Conservation (phyloP, 331 rosid species). For the Rosa hybrid region DNA sequence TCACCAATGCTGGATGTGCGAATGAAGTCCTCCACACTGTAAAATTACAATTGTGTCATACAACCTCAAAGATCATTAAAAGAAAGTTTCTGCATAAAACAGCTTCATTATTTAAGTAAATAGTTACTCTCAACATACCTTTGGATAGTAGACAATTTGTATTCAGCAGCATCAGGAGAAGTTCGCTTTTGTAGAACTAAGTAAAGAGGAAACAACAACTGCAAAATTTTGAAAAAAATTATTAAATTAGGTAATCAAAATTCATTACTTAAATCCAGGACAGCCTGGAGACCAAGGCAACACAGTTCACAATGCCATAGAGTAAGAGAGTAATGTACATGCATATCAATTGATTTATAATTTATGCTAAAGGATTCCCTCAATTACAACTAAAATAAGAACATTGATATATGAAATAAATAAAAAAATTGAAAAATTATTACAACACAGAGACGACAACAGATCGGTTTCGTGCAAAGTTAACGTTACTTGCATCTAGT, state of each 20-base stretch:
- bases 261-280: not conserved
- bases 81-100: not conserved
- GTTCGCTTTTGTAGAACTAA: constrained; percentile 47
- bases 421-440: no score
- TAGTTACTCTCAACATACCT: constrained; percentile 48
- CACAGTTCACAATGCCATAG: not conserved
- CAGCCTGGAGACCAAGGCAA: not conserved
- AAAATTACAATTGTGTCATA: constrained; percentile 23
- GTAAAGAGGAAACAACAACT: constrained; percentile 91
- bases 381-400: not conserved
- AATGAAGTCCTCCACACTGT: constrained; percentile 89
- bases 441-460: not conserved
- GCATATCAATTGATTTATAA: not conserved
- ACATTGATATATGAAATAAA: not conserved
- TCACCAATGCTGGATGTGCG: constrained; percentile 86
- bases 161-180: constrained; percentile 30
- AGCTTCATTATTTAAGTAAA: constrained; percentile 5
- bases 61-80: constrained; percentile 12
- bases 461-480: not conserved
- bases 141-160: constrained; percentile 38
- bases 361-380: not conserved
- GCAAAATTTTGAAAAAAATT: constrained; percentile 37
- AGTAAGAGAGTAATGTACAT: no score
- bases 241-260: constrained; percentile 21
- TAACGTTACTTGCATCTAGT: not conserved